Evolutionary conservation across 2,329 filamentous ascomycete genomes (phyloP).

Genomic region (Coniella vitis): DNA sequence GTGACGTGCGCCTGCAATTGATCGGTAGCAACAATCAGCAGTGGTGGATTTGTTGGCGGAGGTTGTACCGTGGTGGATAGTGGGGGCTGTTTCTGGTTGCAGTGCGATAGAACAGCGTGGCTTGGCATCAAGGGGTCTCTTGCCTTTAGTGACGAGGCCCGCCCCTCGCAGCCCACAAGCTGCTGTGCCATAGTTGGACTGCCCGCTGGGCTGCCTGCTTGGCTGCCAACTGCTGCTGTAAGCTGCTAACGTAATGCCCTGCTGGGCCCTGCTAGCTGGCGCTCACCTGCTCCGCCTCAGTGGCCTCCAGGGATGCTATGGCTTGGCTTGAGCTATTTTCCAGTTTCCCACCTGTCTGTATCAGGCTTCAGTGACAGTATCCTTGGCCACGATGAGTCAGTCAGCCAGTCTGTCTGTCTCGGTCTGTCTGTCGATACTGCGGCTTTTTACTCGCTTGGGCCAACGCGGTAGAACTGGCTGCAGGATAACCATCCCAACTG

Average conservation of each 20-base stretch:
- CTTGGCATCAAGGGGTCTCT: no score
- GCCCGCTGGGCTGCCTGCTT: not conserved
- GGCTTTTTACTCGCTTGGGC: no score
- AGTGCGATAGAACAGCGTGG: not conserved
- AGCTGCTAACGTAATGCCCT: constrained; percentile 1
- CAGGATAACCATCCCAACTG: no score
- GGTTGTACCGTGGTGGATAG: constrained; percentile 8
- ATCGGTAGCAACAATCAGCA: not conserved
- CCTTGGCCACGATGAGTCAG: not conserved
- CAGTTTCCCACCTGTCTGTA: not conserved
- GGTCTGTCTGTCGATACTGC: no score
- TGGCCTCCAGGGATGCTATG: not conserved
- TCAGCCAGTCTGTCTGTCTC: no score
- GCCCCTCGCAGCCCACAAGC: no score
- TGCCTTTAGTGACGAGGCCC: no score
- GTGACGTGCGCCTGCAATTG: constrained; percentile 2
- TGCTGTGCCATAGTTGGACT: no score
- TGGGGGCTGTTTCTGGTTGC: not conserved
- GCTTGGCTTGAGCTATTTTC: not conserved
- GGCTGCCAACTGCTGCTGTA: not conserved
- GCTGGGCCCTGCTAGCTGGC: not conserved
- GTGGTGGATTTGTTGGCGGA: constrained; percentile 3
- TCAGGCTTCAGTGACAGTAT: not conserved
- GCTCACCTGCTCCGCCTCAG: not conserved
- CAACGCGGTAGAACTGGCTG: no score